Conservation (phyloP, 345 rosid species). For the Turritis glabra region DNA sequence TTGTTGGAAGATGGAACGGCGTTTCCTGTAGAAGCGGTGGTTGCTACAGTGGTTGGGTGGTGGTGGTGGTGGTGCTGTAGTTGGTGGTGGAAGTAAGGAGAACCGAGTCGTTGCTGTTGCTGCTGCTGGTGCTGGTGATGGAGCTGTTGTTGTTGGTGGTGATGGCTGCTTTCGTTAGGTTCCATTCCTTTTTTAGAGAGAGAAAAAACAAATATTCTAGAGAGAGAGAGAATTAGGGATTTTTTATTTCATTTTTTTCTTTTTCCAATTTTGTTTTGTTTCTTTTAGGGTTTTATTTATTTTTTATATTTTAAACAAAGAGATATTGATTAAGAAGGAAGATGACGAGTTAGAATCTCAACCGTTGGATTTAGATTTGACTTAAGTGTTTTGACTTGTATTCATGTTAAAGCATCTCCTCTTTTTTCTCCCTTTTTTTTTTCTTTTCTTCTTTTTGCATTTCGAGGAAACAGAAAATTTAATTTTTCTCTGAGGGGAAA, state of each 20-base stretch:
- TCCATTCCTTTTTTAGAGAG: slow-evolving; percentile 51
- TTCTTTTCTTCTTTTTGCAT: neutral
- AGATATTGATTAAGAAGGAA: neutral
- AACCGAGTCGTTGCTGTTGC: slow-evolving; percentile 45
- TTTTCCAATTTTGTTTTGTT: slow-evolving; percentile 2
- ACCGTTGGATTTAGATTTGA: slow-evolving; percentile 31
- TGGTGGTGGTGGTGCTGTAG: slow-evolving; percentile 21
- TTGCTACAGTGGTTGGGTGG: slow-evolving; percentile 37
- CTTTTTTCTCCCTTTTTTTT: neutral
- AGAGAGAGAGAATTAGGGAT: slow-evolving; percentile 44
- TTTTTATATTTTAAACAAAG: neutral
- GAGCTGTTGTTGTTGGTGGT: slow-evolving; percentile 35
- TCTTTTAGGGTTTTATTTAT: slow-evolving; percentile 12
- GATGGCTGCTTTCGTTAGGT: slow-evolving; percentile 56
- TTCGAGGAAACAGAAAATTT: slow-evolving; percentile 24
- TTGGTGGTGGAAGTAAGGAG: slow-evolving; percentile 44
- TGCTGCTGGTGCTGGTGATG: neutral
- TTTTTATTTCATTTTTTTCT: slow-evolving; percentile 24
- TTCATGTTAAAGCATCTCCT: neutral
- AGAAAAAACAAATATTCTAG: slow-evolving; percentile 9
- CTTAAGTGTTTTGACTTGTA: slow-evolving; percentile 2
- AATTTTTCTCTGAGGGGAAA: slow-evolving; percentile 23
- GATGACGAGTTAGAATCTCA: neutral
- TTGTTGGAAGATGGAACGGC: slow-evolving; percentile 57
- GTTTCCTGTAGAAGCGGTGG: slow-evolving; percentile 36